phyloP scores from a whole-genome alignment of 2,329 filamentous ascomycete genomes.

The Colletotrichum tanaceti region DNA sequence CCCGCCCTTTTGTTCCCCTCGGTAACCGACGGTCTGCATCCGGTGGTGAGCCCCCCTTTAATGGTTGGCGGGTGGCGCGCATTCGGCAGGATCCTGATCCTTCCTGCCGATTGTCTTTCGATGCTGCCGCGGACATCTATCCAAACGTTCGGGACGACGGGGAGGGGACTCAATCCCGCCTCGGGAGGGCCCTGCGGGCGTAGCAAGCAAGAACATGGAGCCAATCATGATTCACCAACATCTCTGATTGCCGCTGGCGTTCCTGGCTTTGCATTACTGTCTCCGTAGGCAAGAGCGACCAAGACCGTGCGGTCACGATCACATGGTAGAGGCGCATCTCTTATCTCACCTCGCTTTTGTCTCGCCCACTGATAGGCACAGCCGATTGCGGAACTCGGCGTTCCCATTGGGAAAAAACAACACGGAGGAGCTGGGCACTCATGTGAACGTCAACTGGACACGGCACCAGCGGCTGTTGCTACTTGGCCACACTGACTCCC shows the following conservation, averaged over 20 bases:
- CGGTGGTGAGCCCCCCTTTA: background rate
- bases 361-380: background rate
- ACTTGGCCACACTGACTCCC: background rate
- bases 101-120: background rate
- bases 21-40: slow-evolving; percentile 5
- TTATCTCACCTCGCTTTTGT: background rate
- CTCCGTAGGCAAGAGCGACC: background rate
- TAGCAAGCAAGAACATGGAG: background rate
- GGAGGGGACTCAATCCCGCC: background rate
- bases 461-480: background rate
- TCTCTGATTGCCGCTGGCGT: background rate
- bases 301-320: background rate
- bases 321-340: background rate
- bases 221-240: background rate
- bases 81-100: background rate
- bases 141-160: background rate
- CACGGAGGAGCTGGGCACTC: background rate
- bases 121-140: background rate
- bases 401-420: background rate
- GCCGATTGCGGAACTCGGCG: slow-evolving; percentile 4
- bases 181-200: no score
- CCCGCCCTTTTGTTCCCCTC: background rate
- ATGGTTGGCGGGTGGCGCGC: slow-evolving; percentile 1
- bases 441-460: background rate
- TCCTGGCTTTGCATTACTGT: background rate